phyloP scores from a whole-genome alignment of 78 protist genomes.

The Emiliania huxleyi region DNA sequence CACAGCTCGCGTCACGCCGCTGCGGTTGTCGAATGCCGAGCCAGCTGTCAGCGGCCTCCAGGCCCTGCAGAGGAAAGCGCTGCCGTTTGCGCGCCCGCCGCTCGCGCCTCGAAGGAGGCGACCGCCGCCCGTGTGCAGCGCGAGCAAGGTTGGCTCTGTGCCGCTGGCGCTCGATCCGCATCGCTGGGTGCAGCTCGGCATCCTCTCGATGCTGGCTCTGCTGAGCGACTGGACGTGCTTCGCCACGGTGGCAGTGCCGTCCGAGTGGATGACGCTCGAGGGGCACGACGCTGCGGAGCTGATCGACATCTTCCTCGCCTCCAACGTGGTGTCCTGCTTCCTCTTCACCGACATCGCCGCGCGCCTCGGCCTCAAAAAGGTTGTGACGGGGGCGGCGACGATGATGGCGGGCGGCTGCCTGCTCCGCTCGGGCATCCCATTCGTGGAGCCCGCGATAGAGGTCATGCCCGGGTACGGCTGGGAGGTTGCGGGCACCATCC shows the following conservation, averaged over 20 bases:
- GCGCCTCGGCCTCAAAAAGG: background rate
- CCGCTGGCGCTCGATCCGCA: background rate
- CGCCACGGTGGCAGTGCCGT: background rate
- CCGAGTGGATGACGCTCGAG: background rate
- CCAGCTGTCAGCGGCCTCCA: too few species aligned
- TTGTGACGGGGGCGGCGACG: background rate
- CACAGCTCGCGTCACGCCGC: too few species aligned
- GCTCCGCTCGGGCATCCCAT: constrained; percentile 3
- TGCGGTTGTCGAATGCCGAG: too few species aligned
- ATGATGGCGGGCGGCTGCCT: constrained; percentile 21
- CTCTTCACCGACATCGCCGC: background rate
- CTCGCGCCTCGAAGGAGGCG: too few species aligned
- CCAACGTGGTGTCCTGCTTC: constrained; percentile 27
- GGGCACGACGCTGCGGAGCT: background rate
- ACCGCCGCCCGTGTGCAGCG: too few species aligned
- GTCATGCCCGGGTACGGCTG: background rate
- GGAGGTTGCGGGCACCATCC: constrained; percentile 11
- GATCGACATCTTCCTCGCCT: constrained; percentile 17
- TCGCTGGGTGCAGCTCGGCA: constrained; percentile 23
- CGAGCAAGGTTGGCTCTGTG: too few species aligned
- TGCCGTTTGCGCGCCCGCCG: too few species aligned
- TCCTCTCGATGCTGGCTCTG: constrained; percentile 17
- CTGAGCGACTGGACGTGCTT: constrained; percentile 23
- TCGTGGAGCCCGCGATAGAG: background rate
- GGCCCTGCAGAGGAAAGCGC: too few species aligned